These are phyloP conservation scores for Aquilaria yunnanensis DNA, from an alignment of 345 rosid genomes.

Conservation along the genomic window DNA sequence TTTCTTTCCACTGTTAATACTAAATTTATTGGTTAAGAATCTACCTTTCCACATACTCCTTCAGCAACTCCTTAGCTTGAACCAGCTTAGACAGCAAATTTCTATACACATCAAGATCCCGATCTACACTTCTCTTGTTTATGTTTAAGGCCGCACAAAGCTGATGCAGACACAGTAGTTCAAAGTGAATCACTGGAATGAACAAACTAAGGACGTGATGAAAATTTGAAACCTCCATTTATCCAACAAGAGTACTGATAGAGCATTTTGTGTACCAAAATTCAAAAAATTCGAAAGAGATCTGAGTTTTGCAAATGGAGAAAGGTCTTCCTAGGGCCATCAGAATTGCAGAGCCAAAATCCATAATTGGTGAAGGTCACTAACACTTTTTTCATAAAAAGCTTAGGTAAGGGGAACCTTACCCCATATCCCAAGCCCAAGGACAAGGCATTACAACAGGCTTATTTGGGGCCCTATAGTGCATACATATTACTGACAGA, in stretches of 20 bases:
- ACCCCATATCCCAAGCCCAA: not conserved
- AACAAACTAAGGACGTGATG: not conserved
- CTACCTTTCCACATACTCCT: constrained; percentile 92
- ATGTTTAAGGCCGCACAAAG: constrained; percentile 87
- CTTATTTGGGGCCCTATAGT: not conserved
- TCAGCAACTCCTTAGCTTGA: constrained; percentile 94
- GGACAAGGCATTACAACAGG: not conserved
- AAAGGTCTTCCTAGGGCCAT: no score
- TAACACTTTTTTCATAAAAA: no score
- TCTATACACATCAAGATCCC: constrained; percentile 96
- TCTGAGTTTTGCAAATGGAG: no score
- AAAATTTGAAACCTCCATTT: not conserved
- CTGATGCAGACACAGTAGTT: constrained; percentile 29
- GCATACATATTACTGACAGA: not conserved
- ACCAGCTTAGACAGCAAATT: constrained; percentile 91
- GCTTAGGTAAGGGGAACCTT: no score
- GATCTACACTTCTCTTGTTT: constrained; percentile 82
- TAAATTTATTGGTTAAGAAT: not conserved
- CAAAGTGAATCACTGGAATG: not conserved
- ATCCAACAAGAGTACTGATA: not conserved
- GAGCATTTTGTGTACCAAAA: no score
- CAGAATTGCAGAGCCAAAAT: no score
- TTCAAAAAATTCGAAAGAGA: no score
- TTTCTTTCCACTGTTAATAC: not conserved
- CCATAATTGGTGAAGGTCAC: no score